phyloP scores from a whole-genome alignment of 2,329 filamentous ascomycete species.

The Chalara sp. region DNA sequence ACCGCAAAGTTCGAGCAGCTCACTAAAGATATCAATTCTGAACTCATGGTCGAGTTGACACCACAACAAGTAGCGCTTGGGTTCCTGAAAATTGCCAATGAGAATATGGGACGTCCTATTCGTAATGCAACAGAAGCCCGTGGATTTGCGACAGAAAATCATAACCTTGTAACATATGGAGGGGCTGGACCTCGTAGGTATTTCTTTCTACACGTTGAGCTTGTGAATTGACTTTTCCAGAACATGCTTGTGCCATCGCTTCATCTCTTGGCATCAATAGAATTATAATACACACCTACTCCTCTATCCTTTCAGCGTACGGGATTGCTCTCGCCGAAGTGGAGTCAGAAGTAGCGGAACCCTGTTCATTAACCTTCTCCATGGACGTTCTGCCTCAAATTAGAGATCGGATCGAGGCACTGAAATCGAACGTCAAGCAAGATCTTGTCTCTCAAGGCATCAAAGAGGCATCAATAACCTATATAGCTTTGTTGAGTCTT shows the following conservation, averaged over 20 bases:
- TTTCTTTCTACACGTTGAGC: constrained; percentile 26
- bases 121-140: constrained; percentile 84
- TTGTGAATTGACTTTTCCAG: constrained; percentile 82
- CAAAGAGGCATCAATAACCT: too few species aligned
- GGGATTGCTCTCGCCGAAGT: constrained; percentile 46
- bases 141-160: constrained; percentile 81
- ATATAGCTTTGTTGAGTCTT: too few species aligned
- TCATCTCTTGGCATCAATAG: constrained; percentile 77
- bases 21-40: constrained; percentile 53
- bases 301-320: constrained; percentile 81
- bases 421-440: too few species aligned
- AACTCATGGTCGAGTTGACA: constrained; percentile 58
- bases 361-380: too few species aligned
- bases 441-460: too few species aligned
- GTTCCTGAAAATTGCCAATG: constrained; percentile 84
- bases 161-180: constrained; percentile 82
- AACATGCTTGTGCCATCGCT: constrained; percentile 75
- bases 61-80: constrained; percentile 44
- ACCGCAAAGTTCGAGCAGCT: neutral
- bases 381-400: too few species aligned
- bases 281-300: constrained; percentile 79
- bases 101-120: constrained; percentile 85
- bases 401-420: too few species aligned
- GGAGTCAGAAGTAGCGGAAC: too few species aligned
- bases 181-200: constrained; percentile 55